Evolutionary conservation across 2,329 filamentous ascomycete genomes (phyloP), one percentile per base, ranked within the genome.

Genomic region (Calonectria pauciramosa): DNA sequence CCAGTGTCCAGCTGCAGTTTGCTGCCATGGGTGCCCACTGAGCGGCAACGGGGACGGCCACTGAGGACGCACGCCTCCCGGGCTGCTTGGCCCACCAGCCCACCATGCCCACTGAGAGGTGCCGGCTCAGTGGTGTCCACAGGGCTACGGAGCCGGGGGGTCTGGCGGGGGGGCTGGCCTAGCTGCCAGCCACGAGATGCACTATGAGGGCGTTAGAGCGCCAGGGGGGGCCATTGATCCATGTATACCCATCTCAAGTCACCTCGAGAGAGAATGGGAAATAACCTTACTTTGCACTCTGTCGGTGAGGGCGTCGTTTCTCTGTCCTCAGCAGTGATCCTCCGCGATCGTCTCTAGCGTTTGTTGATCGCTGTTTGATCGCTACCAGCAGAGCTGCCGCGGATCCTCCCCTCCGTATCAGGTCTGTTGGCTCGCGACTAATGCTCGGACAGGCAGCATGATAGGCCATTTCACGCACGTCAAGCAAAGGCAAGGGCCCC

Each of bases 111-210:
- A 70, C 68, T 70, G 68, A 70, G 68, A 70, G 56, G 56, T 54
- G 59, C 59, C 47, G 68, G 65, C 47, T 68, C 64, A 47, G 51
- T 41, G 49, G 67, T 70, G 71, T 70, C 71, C 71, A 73, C 71
- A 73, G 71, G 67, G 71, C 67, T 70, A 73, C 71, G 30, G 60
- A 51, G 41, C 67, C 71, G 60, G 71, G 70, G 44, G 51, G 71
- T 38, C 34, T 54, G 68, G 52, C 54, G 67, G 67, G 68, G 68
- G 68, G 54, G 23, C 30, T 36, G 44, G 54, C 34, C 32, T 26
- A 18, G 54, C 13, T 36, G 41, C 56, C 68, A 70, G 59, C 56
- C 56, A 63, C 56, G 36, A 63, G 36, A 63, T 63, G n/a, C 56
- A 63, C 56, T 63, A 63, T 63, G 56, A 63, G 56, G 67, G 67